These are phyloP conservation scores for Dissophora globulifera DNA, from an alignment of 192 early-diverging fungal genomes.

Conservation along the genomic window DNA sequence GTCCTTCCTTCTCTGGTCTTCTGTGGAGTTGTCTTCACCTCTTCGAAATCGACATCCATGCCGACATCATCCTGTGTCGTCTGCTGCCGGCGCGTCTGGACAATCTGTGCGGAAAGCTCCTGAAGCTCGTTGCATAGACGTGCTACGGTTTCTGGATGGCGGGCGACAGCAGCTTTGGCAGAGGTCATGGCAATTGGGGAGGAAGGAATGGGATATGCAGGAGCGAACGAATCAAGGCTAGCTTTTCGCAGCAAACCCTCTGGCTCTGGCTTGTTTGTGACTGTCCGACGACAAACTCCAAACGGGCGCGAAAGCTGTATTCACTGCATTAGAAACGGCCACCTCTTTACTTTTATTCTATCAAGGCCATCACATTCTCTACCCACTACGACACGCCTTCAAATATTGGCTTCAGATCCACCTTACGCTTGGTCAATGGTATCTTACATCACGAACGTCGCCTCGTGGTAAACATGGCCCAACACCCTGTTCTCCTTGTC, in stretches of 20 bases:
- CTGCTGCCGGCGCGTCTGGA: conserved; percentile 8
- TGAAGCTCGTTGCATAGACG: conserved; percentile 21
- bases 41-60: conserved; percentile 35
- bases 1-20: neutral
- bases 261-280: too few species aligned
- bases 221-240: too few species aligned
- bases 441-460: conserved; percentile 71
- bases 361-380: too few species aligned
- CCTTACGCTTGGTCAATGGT: too few species aligned
- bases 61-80: conserved; percentile 5
- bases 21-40: conserved; percentile 11
- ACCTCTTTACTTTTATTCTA: too few species aligned
- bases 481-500: conserved; percentile 67
- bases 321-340: too few species aligned
- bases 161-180: conserved; percentile 1
- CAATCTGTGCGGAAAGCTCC: conserved; percentile 23
- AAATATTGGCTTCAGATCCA: too few species aligned
- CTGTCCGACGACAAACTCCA: too few species aligned
- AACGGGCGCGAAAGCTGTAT: too few species aligned
- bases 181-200: conserved; percentile 10
- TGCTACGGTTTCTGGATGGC: conserved; percentile 20
- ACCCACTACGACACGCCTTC: too few species aligned
- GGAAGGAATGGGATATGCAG: too few species aligned
- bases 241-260: too few species aligned
- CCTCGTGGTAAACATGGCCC: conserved; percentile 86